A percentile compares a stretch with the other conserved stretches of the same genome.
Evolutionary conservation across 2,329 filamentous ascomycete genomes (phyloP).

Genomic region (Geosmithia flava): DNA sequence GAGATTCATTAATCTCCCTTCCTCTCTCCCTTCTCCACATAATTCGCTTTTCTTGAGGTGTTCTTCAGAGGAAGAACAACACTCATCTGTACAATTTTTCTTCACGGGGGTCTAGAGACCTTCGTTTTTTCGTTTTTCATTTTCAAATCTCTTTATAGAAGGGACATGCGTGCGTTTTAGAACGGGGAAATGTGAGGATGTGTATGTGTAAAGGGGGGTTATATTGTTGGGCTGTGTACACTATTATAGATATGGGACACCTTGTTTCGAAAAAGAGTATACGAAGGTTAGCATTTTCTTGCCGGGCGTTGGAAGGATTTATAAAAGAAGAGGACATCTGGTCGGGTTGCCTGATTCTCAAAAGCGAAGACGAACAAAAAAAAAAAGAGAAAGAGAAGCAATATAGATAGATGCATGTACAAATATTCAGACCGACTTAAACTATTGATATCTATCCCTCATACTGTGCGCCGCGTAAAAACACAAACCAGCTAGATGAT

Average conservation of each 20-base stretch:
- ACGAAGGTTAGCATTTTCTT: neutral
- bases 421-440: neutral
- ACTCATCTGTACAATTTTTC: neutral
- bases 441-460: neutral
- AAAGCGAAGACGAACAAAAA: neutral
- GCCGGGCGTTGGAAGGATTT: neutral
- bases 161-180: neutral
- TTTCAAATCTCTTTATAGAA: neutral
- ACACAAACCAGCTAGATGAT: too few species aligned
- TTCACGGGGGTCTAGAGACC: neutral
- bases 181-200: neutral
- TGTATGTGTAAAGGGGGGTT: neutral
- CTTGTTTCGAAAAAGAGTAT: neutral
- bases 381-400: neutral
- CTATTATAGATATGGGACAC: neutral
- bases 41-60: neutral
- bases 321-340: neutral
- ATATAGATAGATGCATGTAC: neutral
- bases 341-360: too few species aligned
- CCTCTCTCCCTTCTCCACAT: neutral
- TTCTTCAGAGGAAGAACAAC: neutral
- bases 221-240: neutral
- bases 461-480: too few species aligned
- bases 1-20: constrained; percentile 4
- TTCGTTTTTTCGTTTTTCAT: neutral